A percentile compares a stretch with the other conserved stretches of the same genome.
Evolutionary conservation across 495 filamentous ascomycete genomes (phyloP).

Genomic region (Aspergillus incahuasiensis): DNA sequence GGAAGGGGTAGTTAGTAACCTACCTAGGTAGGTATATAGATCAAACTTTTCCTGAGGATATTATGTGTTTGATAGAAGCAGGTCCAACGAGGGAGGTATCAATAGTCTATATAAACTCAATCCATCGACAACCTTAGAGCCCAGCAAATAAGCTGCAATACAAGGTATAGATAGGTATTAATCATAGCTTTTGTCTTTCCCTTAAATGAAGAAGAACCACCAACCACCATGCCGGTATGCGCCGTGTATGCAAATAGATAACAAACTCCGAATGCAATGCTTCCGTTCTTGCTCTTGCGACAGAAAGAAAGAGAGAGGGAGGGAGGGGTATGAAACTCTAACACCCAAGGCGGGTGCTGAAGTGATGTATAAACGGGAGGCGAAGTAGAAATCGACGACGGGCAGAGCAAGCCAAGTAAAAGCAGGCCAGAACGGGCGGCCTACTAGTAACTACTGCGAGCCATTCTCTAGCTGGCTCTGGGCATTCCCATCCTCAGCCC

Average conservation of each 20-base stretch:
- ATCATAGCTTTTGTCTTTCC: no score
- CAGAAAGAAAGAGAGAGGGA: no score
- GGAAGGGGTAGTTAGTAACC: neutral
- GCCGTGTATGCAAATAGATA: constrained; percentile 12
- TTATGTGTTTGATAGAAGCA: no score
- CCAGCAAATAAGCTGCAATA: no score
- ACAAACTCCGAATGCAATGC: constrained; percentile 30
- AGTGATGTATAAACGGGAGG: neutral
- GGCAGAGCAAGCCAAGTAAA: no score
- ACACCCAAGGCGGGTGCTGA: neutral
- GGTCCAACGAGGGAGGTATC: no score
- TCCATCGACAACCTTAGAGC: no score
- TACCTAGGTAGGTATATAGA: no score
- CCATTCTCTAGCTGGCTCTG: constrained; percentile 12
- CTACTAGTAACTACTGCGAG: neutral
- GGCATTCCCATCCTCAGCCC: constrained; percentile 36
- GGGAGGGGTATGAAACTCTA: constrained; percentile 28
- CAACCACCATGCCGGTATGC: constrained; percentile 6
- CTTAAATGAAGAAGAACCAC: neutral
- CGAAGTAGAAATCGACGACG: neutral
- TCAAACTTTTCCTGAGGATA: no score
- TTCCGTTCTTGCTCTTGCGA: constrained; percentile 5
- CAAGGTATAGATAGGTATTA: no score
- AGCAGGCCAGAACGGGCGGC: no score
- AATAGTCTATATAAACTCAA: no score